A percentile compares a stretch with the other conserved stretches of the same genome.
Evolutionary conservation across 345 rosid genomes (phyloP).

Genomic region (Syzygium jambos): DNA sequence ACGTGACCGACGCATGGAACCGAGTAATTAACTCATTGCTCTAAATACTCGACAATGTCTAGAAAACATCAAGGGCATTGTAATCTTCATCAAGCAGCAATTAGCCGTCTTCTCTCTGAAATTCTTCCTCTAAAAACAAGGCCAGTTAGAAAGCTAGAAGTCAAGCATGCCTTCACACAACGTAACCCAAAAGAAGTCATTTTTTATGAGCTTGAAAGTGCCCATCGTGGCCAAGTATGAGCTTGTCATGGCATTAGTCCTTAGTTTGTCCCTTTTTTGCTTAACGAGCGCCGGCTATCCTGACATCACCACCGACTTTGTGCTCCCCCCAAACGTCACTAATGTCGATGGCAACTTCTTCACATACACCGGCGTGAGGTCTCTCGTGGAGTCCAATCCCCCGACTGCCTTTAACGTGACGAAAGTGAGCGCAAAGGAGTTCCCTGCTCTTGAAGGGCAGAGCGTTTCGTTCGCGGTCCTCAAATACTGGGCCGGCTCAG

Average conservation of each 20-base stretch:
- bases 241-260: not conserved
- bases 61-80: not conserved
- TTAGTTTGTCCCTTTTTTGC: not conserved
- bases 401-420: constrained; percentile 1
- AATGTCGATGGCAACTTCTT: constrained; percentile 2
- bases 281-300: not conserved
- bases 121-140: not conserved
- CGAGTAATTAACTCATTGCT: too few relatives aligned
- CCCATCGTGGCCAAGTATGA: not conserved
- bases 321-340: not conserved
- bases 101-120: not conserved
- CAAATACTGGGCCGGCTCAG: not conserved
- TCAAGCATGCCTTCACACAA: not conserved
- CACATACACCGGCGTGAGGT: constrained; percentile 1
- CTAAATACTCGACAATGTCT: too few relatives aligned
- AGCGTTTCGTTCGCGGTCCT: constrained; percentile 9
- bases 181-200: not conserved
- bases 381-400: not conserved
- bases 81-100: not conserved
- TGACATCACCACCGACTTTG: constrained; percentile 10
- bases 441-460: constrained; percentile 12
- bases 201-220: not conserved
- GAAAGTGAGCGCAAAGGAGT: constrained; percentile 4
- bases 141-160: not conserved
- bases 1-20: too few relatives aligned